Percentiles rank a stretch among this genome's conserved stretches.
Conservation (phyloP, 306 rosid species). For the Medicago arabica region DNA sequence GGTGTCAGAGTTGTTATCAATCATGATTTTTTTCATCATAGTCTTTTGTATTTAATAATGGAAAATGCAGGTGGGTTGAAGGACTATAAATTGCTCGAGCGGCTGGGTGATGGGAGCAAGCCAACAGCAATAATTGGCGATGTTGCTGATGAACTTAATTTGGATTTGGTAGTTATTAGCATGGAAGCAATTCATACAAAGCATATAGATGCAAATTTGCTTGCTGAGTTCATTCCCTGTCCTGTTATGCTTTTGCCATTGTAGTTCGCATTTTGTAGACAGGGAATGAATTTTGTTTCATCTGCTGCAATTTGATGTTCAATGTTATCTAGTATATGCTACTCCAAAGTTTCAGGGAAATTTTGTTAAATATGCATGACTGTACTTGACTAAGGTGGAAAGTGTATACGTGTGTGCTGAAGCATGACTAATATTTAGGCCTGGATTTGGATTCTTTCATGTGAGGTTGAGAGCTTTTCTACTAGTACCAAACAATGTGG, state of each 20-base stretch:
- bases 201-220: slow-evolving; percentile 91
- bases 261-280: slow-evolving; percentile 40
- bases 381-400: slow-evolving; percentile 34
- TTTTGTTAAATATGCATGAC: slow-evolving; percentile 28
- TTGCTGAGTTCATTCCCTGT: slow-evolving; percentile 93
- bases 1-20: slow-evolving; percentile 7
- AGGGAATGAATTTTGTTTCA: slow-evolving; percentile 38
- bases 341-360: slow-evolving; percentile 13
- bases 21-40: slow-evolving; percentile 16
- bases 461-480: slow-evolving; percentile 5
- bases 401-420: slow-evolving; percentile 33
- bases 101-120: slow-evolving; percentile 87
- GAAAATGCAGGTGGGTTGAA: slow-evolving; percentile 72
- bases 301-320: slow-evolving; percentile 27
- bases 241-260: slow-evolving; percentile 90
- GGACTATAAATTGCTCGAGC: slow-evolving; percentile 77
- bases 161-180: slow-evolving; percentile 90
- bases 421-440: slow-evolving; percentile 20
- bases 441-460: slow-evolving; percentile 25
- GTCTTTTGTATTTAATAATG: slow-evolving; percentile 18
- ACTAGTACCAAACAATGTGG: neutral
- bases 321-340: slow-evolving; percentile 34
- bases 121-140: slow-evolving; percentile 91
- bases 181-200: slow-evolving; percentile 97
- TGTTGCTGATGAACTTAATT: slow-evolving; percentile 89